Conservation (phyloP, 192 early-diverging fungal genomes). For the Backusella circina region DNA sequence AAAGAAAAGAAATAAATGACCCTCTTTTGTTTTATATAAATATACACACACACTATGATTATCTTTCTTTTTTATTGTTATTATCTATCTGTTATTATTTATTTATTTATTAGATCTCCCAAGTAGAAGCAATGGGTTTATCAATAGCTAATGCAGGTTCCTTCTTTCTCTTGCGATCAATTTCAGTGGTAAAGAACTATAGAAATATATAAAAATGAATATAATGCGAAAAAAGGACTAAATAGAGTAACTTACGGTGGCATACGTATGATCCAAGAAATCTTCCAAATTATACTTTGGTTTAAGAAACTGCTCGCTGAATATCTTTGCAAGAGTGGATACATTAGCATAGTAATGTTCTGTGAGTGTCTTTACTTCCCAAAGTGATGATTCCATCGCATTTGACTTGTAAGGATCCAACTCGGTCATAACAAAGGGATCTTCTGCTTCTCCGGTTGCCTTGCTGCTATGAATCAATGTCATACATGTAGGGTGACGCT, state of each 20-base stretch:
- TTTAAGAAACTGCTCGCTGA: conserved; percentile 85
- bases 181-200: conserved; percentile 65
- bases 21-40: neutral
- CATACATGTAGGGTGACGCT: conserved; percentile 89
- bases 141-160: conserved; percentile 60
- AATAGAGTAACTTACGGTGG: conserved; percentile 37
- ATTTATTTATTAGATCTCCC: conserved; percentile 13
- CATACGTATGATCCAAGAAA: conserved; percentile 91
- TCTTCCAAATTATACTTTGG: conserved; percentile 89
- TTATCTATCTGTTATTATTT: neutral
- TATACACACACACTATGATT: neutral
- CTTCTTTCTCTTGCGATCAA: conserved; percentile 50
- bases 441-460: conserved; percentile 20
- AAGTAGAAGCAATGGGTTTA: conserved; percentile 35
- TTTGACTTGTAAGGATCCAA: conserved; percentile 73
- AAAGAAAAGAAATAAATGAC: neutral
- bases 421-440: conserved; percentile 56
- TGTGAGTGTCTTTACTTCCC: conserved; percentile 90
- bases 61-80: neutral
- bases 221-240: neutral
- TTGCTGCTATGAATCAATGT: conserved; percentile 74
- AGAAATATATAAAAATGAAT: neutral
- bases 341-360: conserved; percentile 88
- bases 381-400: conserved; percentile 85
- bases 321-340: conserved; percentile 78